Conservation (phyloP, 106 monocot genomes). For the Dendrobium officinale region DNA sequence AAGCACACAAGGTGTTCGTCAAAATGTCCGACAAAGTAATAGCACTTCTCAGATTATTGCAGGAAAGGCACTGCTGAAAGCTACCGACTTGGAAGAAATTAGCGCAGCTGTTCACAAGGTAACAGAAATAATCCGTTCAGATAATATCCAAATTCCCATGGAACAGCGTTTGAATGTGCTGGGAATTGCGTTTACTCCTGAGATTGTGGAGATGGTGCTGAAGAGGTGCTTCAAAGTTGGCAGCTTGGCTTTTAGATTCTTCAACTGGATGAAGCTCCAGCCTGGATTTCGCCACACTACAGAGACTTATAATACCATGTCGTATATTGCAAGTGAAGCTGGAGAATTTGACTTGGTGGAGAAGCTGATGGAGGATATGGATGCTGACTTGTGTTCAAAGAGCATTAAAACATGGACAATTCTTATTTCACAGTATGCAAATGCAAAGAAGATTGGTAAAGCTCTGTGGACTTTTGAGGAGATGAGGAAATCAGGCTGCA, state of each 20-base stretch:
- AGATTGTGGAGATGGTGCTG: constrained; percentile 64
- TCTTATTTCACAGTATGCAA: constrained; percentile 54
- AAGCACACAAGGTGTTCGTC: constrained; percentile 29
- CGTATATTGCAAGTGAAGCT: constrained; percentile 69
- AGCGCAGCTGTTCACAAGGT: constrained; percentile 51
- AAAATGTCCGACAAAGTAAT: constrained; percentile 26
- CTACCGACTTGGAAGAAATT: constrained; percentile 28
- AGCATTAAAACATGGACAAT: constrained; percentile 85
- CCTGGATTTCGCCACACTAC: constrained; percentile 42
- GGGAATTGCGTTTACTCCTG: constrained; percentile 24
- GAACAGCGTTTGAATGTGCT: constrained; percentile 35
- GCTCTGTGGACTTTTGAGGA: constrained; percentile 47
- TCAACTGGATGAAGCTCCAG: constrained; percentile 60
- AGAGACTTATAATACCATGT: constrained; percentile 64
- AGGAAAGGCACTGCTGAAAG: background rate
- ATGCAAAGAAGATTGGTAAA: constrained; percentile 45
- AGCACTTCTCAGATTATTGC: background rate
- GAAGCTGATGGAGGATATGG: constrained; percentile 56
- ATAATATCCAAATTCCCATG: constrained; percentile 16
- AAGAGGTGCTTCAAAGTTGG: constrained; percentile 79
- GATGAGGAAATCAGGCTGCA: constrained; percentile 45
- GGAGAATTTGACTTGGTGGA: constrained; percentile 52
- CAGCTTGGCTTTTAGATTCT: constrained; percentile 48
- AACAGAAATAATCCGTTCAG: constrained; percentile 37
- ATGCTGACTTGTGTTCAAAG: constrained; percentile 29